A percentile compares a stretch with the other conserved stretches of the same genome.
These are phyloP conservation scores for Calcarisporium arbuscula DNA, from an alignment of 2,329 filamentous ascomycete genomes.

Conservation along the genomic window DNA sequence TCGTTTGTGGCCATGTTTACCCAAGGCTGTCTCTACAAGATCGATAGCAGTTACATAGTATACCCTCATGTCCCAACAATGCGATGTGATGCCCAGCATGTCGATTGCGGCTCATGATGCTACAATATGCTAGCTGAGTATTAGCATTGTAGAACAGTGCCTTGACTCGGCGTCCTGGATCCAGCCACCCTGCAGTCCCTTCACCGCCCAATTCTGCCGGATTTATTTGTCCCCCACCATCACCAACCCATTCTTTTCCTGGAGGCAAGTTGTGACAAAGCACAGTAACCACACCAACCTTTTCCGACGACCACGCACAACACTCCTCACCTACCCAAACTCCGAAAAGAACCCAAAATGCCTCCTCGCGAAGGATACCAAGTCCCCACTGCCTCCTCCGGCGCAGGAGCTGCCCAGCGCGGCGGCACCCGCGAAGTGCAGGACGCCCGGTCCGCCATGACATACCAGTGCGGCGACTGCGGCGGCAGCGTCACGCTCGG, in stretches of 20 bases:
- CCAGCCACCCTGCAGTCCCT: too few relatives aligned
- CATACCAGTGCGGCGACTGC: conserved; percentile 39
- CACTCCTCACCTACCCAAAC: not conserved
- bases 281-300: not conserved
- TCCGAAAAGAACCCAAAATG: not conserved
- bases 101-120: too few relatives aligned
- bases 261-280: too few relatives aligned
- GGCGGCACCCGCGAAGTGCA: conserved; percentile 33
- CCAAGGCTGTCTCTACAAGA: too few relatives aligned
- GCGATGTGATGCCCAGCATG: too few relatives aligned
- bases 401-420: conserved; percentile 33
- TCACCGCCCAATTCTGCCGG: conserved; percentile 19
- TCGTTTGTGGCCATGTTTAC: too few relatives aligned
- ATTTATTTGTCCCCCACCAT: conserved; percentile 13
- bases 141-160: too few relatives aligned
- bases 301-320: conserved; percentile 1
- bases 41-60: too few relatives aligned
- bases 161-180: too few relatives aligned
- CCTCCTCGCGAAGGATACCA: conserved; percentile 73
- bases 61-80: too few relatives aligned
- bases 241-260: conserved; percentile 12
- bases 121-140: too few relatives aligned
- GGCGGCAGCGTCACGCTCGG: conserved; percentile 32
- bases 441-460: conserved; percentile 30
- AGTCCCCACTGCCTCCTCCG: conserved; percentile 51